Evolutionary conservation across 2,329 filamentous ascomycete genomes (phyloP), one percentile per base, ranked within the genome.

Genomic region (Trichoderma pleuroti): DNA sequence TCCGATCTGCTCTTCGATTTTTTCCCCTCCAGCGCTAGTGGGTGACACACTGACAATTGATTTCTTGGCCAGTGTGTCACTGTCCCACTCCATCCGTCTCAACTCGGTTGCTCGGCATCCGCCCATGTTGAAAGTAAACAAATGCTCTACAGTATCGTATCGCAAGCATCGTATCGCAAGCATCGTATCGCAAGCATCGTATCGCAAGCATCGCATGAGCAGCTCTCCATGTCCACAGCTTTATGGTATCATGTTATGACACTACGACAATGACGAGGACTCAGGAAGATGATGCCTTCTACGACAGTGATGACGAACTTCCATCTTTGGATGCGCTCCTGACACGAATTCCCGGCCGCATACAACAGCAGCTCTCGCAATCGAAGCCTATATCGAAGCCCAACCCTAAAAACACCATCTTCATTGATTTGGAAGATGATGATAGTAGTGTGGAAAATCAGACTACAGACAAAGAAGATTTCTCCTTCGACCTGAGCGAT

Each of bases 81-180:
- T 32, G 56, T 30, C 28, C 56, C 56, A 59, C 56, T 57, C 54
- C 18, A 21, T 11, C 30, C n/a, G n/a, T n/a, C 28, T n/a, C 30
- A 32, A n/a, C 5, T n/a, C 34, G 39, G 64, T 67, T 67, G 64
- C 64, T 30, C 64, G 36, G 64, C 54, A 57, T 46, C 64, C 26
- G 39, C 21, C 21, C 14, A 21, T n/a, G n/a, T 46, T 7, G 18
- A 39, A 67, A 34, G 64, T 67, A 67, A 67, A 67, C 64, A 67
- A 67, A 59, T 28, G 52, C 16, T n/a, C 11, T 52, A 21, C 32
- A 14, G 21, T 21, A 39, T n/a, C n/a, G n/a, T n/a, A n/a, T 59
- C 54, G 34, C n/a, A 21, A 42, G 16, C 36, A 42, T 42, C 36
- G 26, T 30, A 59, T 12, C 54, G 34, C n/a, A 21, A 42, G 16